A percentile compares a stretch with the other conserved stretches of the same genome.
Conservation (phyloP, 176 grass and related monocot species). For the Chloris gayana region DNA sequence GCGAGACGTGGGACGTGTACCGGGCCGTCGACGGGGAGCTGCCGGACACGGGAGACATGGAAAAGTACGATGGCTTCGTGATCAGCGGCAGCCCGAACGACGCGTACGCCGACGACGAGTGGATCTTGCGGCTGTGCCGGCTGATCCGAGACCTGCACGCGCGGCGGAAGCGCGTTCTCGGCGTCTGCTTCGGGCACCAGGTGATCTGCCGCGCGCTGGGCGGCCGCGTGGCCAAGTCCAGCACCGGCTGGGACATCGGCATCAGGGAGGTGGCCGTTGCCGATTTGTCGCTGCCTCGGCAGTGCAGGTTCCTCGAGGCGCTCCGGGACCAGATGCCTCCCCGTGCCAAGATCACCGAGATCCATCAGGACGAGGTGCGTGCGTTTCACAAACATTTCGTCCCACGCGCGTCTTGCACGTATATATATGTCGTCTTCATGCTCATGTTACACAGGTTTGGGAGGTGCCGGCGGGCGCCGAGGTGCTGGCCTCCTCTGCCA, state of each 20-base stretch:
- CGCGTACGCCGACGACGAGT: slow-evolving; percentile 66
- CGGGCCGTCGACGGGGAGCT: slow-evolving; percentile 75
- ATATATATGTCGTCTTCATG: neutral
- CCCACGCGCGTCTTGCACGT: no score
- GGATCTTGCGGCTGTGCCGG: slow-evolving; percentile 67
- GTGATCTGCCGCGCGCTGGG: slow-evolving; percentile 82
- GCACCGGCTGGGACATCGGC: slow-evolving; percentile 72
- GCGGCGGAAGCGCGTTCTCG: slow-evolving; percentile 61
- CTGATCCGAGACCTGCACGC: slow-evolving; percentile 61
- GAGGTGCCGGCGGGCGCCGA: slow-evolving; percentile 71
- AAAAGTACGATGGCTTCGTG: slow-evolving; percentile 71
- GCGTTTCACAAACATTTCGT: no score
- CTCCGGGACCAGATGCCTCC: neutral
- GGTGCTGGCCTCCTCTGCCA: slow-evolving; percentile 73
- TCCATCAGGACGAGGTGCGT: slow-evolving; percentile 75
- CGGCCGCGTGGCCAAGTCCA: slow-evolving; percentile 55
- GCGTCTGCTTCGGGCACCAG: slow-evolving; percentile 98
- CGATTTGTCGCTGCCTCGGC: neutral
- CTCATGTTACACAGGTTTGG: slow-evolving; percentile 58
- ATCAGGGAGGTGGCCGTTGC: slow-evolving; percentile 63
- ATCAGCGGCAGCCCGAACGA: slow-evolving; percentile 88
- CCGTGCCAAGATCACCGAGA: slow-evolving; percentile 64
- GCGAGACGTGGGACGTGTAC: slow-evolving; percentile 72
- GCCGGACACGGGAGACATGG: slow-evolving; percentile 40
- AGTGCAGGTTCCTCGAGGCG: slow-evolving; percentile 44